These are phyloP conservation scores for Exophiala aquamarina DNA, from an alignment of 2,329 filamentous ascomycete genomes.

Conservation along the genomic window DNA sequence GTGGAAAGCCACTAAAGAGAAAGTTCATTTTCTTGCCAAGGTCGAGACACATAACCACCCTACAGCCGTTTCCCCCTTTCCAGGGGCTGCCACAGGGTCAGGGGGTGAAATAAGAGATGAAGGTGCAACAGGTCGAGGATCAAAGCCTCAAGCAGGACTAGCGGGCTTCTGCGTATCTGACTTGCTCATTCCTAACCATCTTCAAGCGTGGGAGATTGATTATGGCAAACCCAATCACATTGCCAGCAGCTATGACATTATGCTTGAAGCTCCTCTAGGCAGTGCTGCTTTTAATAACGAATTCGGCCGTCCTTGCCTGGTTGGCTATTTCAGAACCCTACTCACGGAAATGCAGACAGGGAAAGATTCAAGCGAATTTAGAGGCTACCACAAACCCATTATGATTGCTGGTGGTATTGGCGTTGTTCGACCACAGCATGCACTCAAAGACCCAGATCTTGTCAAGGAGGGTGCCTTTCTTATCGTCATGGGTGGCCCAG, in stretches of 20 bases:
- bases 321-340: slow-evolving; percentile 89
- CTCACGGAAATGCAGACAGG: slow-evolving; percentile 66
- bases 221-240: slow-evolving; percentile 83
- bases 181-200: slow-evolving; percentile 79
- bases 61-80: slow-evolving; percentile 89
- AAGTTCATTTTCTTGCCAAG: slow-evolving; percentile 84
- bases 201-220: slow-evolving; percentile 86
- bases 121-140: slow-evolving; percentile 89
- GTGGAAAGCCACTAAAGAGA: slow-evolving; percentile 84
- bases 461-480: slow-evolving; percentile 87
- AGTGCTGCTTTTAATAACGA: slow-evolving; percentile 97
- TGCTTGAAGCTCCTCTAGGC: slow-evolving; percentile 95
- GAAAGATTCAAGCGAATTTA: slow-evolving; percentile 66
- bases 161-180: slow-evolving; percentile 95
- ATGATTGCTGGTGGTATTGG: slow-evolving; percentile 97
- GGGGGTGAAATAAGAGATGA: slow-evolving; percentile 96
- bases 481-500: slow-evolving; percentile 90
- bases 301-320: slow-evolving; percentile 85
- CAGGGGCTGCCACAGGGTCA: slow-evolving; percentile 90
- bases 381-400: slow-evolving; percentile 97
- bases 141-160: slow-evolving; percentile 87
- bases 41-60: slow-evolving; percentile 98
- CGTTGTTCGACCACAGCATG: slow-evolving; percentile 85
- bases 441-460: slow-evolving; percentile 75
- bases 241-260: slow-evolving; percentile 91